These are phyloP conservation scores for Iodosphaeria phyllophila DNA, from an alignment of 2,329 filamentous ascomycete genomes.

Conservation along the genomic window DNA sequence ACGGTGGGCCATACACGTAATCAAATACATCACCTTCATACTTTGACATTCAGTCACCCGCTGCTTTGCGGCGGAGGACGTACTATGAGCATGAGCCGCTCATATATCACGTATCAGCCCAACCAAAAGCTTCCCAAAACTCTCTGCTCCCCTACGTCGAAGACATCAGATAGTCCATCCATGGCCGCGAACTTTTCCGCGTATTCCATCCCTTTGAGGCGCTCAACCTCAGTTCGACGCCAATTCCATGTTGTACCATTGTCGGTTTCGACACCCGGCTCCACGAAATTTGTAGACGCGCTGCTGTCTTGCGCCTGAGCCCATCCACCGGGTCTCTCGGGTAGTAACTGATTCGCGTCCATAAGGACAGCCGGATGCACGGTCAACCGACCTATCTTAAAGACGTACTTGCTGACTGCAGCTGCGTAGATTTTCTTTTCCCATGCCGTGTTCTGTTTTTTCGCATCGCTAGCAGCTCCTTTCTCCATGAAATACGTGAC, in stretches of 20 bases:
- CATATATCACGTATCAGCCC: constrained; percentile 12
- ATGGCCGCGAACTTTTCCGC: constrained; percentile 36
- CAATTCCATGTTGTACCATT: constrained; percentile 32
- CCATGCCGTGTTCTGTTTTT: constrained; percentile 23
- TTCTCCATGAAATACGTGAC: constrained; percentile 54
- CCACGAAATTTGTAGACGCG: constrained; percentile 6
- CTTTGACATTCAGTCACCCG: neutral
- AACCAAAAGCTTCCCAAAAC: constrained; percentile 29
- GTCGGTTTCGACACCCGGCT: constrained; percentile 16
- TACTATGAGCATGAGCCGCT: neutral
- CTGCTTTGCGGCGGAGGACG: neutral
- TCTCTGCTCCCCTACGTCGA: constrained; percentile 32
- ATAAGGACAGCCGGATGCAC: constrained; percentile 67
- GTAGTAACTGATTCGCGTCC: constrained; percentile 53
- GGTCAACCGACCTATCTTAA: constrained; percentile 67
- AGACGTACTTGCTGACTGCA: constrained; percentile 62
- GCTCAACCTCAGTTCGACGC: constrained; percentile 34
- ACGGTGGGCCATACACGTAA: neutral
- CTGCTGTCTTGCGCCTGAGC: constrained; percentile 18
- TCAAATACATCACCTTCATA: neutral
- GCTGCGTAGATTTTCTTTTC: constrained; percentile 52
- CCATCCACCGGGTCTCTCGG: constrained; percentile 51
- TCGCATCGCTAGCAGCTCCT: constrained; percentile 25
- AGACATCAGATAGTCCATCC: constrained; percentile 30
- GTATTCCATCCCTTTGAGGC: constrained; percentile 33